phyloP scores from a whole-genome alignment of 139 green algal genomes.

The Tetradesmus obliquus region DNA sequence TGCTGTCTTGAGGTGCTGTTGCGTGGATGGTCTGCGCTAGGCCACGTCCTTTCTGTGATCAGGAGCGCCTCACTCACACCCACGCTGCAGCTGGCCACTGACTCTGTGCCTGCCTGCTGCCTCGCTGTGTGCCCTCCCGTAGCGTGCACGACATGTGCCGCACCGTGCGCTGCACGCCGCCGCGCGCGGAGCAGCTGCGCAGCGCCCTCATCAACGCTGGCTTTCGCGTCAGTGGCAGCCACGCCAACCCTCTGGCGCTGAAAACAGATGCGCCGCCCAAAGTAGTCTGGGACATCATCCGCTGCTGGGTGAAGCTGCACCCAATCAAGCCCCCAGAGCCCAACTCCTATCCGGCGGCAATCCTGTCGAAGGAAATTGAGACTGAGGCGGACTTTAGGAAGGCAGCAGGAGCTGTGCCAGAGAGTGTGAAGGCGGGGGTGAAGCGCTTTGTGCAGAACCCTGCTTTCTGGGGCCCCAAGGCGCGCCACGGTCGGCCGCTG shows the following conservation, averaged over 20 bases:
- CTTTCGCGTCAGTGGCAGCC: slow-evolving; percentile 82
- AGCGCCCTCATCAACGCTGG: slow-evolving; percentile 93
- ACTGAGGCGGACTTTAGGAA: slow-evolving; percentile 83
- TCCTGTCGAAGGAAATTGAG: slow-evolving; percentile 81
- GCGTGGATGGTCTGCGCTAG: too few species aligned
- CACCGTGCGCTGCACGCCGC: slow-evolving; percentile 80
- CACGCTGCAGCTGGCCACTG: background rate
- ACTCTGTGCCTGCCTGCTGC: background rate
- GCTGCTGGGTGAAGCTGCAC: slow-evolving; percentile 87
- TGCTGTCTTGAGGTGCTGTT: too few species aligned
- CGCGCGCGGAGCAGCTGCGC: slow-evolving; percentile 75
- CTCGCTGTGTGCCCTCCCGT: slow-evolving; percentile 30
- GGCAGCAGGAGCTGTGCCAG: slow-evolving; percentile 55
- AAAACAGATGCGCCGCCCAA: slow-evolving; percentile 95
- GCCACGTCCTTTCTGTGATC: too few species aligned
- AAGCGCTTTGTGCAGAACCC: slow-evolving; percentile 84
- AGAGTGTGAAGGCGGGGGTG: slow-evolving; percentile 52
- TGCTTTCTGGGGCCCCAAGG: slow-evolving; percentile 92
- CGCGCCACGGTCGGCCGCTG: slow-evolving; percentile 59
- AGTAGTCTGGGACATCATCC: slow-evolving; percentile 84
- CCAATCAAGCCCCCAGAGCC: slow-evolving; percentile 64
- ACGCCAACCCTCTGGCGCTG: slow-evolving; percentile 90
- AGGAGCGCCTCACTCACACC: too few species aligned
- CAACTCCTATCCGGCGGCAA: slow-evolving; percentile 57
- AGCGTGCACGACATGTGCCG: slow-evolving; percentile 86